These are phyloP conservation scores for Skeletonema costatum DNA, from an alignment of 108 stramenopile species.

Conservation along the genomic window DNA sequence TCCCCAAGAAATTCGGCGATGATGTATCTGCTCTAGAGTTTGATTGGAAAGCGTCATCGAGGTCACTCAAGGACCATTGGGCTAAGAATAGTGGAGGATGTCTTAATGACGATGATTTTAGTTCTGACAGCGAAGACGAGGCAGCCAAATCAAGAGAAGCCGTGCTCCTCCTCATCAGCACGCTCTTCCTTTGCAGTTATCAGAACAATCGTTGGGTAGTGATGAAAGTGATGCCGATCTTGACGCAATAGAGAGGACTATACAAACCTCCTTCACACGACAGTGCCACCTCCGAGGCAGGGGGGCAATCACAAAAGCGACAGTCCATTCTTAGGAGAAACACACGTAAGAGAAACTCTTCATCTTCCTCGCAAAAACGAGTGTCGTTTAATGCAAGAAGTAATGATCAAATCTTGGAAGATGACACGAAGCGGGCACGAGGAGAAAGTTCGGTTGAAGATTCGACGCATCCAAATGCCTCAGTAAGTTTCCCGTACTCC, in stretches of 20 bases:
- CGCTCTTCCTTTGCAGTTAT: not conserved
- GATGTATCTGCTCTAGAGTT: not conserved
- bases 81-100: not conserved
- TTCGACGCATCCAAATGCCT: not conserved
- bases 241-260: not conserved
- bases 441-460: not conserved
- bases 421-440: not conserved
- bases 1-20: not conserved
- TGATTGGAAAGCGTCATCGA: not conserved
- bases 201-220: not conserved
- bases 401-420: not conserved
- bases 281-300: not conserved
- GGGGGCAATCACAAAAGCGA: not conserved
- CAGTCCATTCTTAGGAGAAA: not conserved
- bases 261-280: not conserved
- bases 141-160: not conserved
- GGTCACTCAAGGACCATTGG: not conserved
- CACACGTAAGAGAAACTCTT: not conserved
- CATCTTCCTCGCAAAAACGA: not conserved
- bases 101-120: not conserved
- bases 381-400: not conserved
- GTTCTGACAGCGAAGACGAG: not conserved
- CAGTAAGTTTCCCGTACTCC: not conserved
- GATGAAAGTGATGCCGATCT: not conserved
- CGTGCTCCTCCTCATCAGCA: too few species aligned